Evolutionary conservation across 179 eudicot genomes (phyloP), one percentile per base, ranked within the genome.

Genomic region (Carnegiea gigantea): DNA sequence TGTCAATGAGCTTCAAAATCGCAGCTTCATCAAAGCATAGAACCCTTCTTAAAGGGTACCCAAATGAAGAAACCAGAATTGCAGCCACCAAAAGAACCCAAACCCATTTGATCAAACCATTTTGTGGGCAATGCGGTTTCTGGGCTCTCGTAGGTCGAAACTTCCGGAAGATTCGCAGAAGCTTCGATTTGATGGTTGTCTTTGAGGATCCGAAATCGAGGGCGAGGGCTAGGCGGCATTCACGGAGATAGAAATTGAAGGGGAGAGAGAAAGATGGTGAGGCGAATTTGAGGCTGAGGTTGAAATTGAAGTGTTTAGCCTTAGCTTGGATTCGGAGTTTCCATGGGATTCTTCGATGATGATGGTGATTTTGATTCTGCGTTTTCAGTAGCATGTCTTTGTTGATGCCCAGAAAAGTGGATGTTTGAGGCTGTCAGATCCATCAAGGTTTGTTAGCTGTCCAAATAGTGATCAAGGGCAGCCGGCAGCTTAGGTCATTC

Each of bases 141-240:
- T 46, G 48, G 38, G 81, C 18, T 44, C 53, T 28, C 2, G 30
- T 77, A 12, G 81, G 67, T 59, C 78, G n/a, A 1, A 82, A 30
- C n/a, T 72, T 82, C 46, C 14, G 78, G 15, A 78, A 73, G 43
- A 82, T 43, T 30, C 73, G 67, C 12, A 59, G 17, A 13, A 82
- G 28, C 57, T 64, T 82, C 54, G 84, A 82, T 73, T 82, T 82
- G 21, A 82, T 4, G 1, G 80, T 68, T 51, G 80, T 14, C 53
- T 77, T 10, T 17, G 26, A 21, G 77, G 84, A 21, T 28, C 51
- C 53, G 57, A 43, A 33, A 76, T 76, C 11, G 65, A 60, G 38
- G 46, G 13, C 17, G 13, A 82, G 57, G 43, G 51, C 24, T 6
- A 82, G 44, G 20, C 62, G 73, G 54, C 51, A 70, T 26, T 78